Base-by-base conservation (phyloP, 2,329 filamentous ascomycete genomes). In the Penicillium expansum region DNA sequence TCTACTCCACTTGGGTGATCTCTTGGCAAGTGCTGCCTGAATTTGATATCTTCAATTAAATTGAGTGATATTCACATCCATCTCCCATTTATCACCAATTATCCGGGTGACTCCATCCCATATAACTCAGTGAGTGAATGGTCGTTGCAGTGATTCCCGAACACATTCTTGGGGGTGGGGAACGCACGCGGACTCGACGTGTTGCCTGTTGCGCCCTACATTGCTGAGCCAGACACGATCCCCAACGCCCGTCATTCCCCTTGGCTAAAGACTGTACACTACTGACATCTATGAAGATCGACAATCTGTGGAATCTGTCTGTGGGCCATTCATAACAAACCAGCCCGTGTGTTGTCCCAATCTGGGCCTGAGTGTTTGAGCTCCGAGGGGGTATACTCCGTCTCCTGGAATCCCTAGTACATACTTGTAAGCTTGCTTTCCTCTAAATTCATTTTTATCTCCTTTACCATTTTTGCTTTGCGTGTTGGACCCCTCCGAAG, bases 81-180 rank as follows among this genome's bases (percentile, higher is more conserved):
- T 22, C 39, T 37, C 32, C 1, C 10, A 20, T 7, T 16, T 47
- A 24, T 22, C 3, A 11, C 9, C 22, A 47, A 22, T 29, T 14
- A 30, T 5, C 18, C 27, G 13, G 13, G 27, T 9, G 24, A 11
- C 9, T 18, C 1, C 8, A 2, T 16, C 14, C 13, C 13, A 4
- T 32, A 5, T 16, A 32, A 48, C 27, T 2, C 22, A 35, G 33
- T 50, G 42, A 20, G 44, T 52, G 14, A 3, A 10, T 48, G 5
- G 11, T 24, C 22, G 52, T 50, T 44, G 39, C 38, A 16, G 20
- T 61, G 54, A 47, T 58, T 62, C 45, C 60, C 54, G 37, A 13
- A 33, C 37, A 53, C 63, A 66, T 66, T 66, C 62, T 39, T 52
- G 8, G 32, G 42, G 39, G 62, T 62, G 56, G 62, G 47, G 57